Base-by-base conservation (phyloP, 2,329 filamentous ascomycete species). In the Xylariaceae sp. region DNA sequence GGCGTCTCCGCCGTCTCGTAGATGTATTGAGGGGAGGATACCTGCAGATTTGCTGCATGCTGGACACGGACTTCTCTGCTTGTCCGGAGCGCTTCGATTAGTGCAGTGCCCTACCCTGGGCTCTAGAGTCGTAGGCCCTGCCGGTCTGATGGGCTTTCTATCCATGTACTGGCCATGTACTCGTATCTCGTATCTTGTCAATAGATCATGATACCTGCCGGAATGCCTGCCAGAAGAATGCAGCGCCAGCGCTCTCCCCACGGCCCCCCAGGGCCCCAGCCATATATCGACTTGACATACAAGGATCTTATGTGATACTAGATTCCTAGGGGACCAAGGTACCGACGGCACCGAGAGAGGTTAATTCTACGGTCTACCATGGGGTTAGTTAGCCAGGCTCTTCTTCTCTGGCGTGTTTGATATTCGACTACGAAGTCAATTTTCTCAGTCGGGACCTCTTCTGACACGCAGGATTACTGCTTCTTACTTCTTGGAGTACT, bases 1-100 rank as follows among this genome's bases (percentile, higher is more conserved):
- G 77, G 76, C 76, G 74, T 75, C 73, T 78, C 72, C 77, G 77
- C 76, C 76, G 74, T 75, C 73, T 78, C 72, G 71, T 75, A 75
- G 73, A 74, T 72, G 68, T 67, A 74, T 74, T 76, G 72, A 73
- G 71, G 71, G 73, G 70, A 78, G 78, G 78, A 70, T 80, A 73
- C 71, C 69, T 79, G 78, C 78, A 81, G 76, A 68, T 68, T 66
- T 74, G 69, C 74, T 75, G 75, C 76, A 75, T 75, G 70, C 72
- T 60, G 54, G 72, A 73, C 70, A 72, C 70, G 70, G 71, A 68
- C 65, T 68, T 69, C 67, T 68, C 67, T 67, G 57, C 56, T 58
- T 60, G 55, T 62, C 63, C 55, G 58, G 58, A 54, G 56, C 53
- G 48, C 37, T 54, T 59, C 53, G 54, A 17, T 50, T 56, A 23